Evolutionary conservation across 2,329 filamentous ascomycete genomes (phyloP).

Genomic region (Stemphylium lycopersici): DNA sequence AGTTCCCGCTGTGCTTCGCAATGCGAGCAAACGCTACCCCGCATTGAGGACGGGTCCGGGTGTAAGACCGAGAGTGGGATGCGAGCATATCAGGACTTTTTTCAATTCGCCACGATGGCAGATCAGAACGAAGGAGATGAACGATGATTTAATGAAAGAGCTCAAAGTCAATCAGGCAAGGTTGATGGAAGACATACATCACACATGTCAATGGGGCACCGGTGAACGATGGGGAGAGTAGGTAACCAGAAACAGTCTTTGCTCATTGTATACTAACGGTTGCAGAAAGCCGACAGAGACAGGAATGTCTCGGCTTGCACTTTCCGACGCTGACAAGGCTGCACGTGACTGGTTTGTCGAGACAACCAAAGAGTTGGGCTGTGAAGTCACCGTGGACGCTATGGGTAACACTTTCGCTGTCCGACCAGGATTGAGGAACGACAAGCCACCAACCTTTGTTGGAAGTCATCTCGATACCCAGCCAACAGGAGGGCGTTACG

Average conservation of each 20-base stretch:
- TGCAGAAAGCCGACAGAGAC: slow-evolving; percentile 64
- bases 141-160: slow-evolving; percentile 57
- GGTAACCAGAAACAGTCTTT: not conserved
- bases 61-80: slow-evolving; percentile 8
- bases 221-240: slow-evolving; percentile 72
- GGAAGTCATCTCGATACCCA: slow-evolving; percentile 69
- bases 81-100: slow-evolving; percentile 33
- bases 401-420: slow-evolving; percentile 85
- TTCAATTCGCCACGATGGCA: slow-evolving; percentile 39
- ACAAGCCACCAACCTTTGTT: slow-evolving; percentile 67
- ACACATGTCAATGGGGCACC: slow-evolving; percentile 70
- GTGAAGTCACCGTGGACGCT: slow-evolving; percentile 69
- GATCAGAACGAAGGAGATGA: slow-evolving; percentile 56
- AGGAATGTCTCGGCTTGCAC: slow-evolving; percentile 76
- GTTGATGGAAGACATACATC: slow-evolving; percentile 68
- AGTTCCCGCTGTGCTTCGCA: slow-evolving; percentile 22
- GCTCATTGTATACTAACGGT: slow-evolving; percentile 4
- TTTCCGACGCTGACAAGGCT: slow-evolving; percentile 73
- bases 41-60: slow-evolving; percentile 17
- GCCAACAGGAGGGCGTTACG: slow-evolving; percentile 70
- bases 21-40: slow-evolving; percentile 30
- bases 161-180: slow-evolving; percentile 65
- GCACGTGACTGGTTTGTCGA: slow-evolving; percentile 78
- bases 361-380: slow-evolving; percentile 67
- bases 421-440: slow-evolving; percentile 65